These are phyloP conservation scores for Daldinia sp. DNA, from an alignment of 2,329 filamentous ascomycete species.

Conservation along the genomic window DNA sequence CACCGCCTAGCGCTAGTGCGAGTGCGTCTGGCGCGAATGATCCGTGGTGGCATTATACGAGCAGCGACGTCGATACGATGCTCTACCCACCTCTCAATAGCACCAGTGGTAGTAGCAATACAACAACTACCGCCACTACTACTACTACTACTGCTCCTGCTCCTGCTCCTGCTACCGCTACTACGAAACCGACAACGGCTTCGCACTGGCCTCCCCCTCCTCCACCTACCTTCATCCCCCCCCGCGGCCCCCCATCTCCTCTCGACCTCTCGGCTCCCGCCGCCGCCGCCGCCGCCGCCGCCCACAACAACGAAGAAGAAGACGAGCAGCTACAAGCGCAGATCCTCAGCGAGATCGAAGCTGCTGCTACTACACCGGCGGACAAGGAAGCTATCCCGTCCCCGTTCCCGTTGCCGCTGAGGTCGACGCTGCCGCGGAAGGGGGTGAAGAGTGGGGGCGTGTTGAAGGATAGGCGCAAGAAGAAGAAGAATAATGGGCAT, in stretches of 20 bases:
- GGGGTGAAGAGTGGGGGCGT: background rate
- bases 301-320: background rate
- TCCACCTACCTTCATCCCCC: no score
- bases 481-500: background rate
- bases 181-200: no score
- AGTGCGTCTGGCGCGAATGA: background rate
- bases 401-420: background rate
- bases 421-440: background rate
- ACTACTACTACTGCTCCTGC: background rate
- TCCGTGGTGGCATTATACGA: background rate
- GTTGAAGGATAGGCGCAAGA: background rate
- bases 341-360: background rate
- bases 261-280: background rate
- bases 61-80: constrained; percentile 1
- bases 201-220: no score
- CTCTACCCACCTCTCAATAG: background rate
- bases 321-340: background rate
- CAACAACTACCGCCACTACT: no score
- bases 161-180: background rate
- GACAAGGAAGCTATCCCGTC: background rate
- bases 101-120: background rate
- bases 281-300: background rate
- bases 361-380: background rate
- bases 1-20: background rate
- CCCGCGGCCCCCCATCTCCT: background rate